These are phyloP conservation scores for Trametes cubensis DNA, from an alignment of 768 basidiomycete species.

Conservation along the genomic window DNA sequence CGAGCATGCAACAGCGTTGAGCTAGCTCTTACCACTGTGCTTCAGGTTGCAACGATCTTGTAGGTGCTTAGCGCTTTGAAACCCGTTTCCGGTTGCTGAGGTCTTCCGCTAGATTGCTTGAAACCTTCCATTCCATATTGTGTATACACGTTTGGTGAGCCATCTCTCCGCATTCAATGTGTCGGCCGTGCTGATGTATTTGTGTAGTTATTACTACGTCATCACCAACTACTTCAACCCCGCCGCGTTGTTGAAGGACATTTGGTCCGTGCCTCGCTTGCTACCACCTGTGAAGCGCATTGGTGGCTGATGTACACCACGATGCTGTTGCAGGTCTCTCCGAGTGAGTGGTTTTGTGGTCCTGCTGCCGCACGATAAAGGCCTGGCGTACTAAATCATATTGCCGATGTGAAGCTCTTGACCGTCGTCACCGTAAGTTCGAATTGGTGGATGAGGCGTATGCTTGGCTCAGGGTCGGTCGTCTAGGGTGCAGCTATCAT, in stretches of 20 bases:
- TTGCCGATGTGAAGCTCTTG: neutral
- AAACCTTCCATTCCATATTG: neutral
- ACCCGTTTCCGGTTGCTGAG: no score
- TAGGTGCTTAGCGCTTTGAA: neutral
- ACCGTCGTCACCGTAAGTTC: neutral
- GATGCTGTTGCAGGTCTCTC: neutral
- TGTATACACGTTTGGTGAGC: neutral
- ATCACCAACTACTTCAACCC: neutral
- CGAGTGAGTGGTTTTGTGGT: neutral
- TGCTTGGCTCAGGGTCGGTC: no score
- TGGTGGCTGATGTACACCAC: no score
- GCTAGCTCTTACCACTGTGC: no score
- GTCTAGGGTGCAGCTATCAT: neutral
- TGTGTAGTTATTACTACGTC: neutral
- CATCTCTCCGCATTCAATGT: neutral
- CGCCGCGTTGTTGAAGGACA: neutral
- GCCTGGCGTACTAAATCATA: neutral
- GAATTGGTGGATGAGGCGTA: no score
- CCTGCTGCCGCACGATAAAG: no score
- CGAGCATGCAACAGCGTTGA: no score
- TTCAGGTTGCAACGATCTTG: no score
- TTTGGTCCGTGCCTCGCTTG: neutral
- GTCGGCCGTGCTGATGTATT: neutral
- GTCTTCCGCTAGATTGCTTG: neutral
- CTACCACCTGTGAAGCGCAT: no score